Evolutionary conservation across 2,329 filamentous ascomycete species (phyloP).

Genomic region (Aspergillus pseudoterreus): DNA sequence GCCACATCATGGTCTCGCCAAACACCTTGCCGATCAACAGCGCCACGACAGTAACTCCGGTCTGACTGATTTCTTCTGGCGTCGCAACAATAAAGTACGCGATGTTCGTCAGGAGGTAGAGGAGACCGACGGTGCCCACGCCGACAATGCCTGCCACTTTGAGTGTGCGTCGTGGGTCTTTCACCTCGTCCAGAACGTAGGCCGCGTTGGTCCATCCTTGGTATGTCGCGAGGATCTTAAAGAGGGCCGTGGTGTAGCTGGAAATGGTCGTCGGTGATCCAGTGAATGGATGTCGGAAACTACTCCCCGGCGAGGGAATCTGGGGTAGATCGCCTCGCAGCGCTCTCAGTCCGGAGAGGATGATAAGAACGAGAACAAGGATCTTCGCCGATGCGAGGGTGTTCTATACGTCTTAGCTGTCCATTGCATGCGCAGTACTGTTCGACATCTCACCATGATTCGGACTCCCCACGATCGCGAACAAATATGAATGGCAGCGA

Average conservation of each 20-base stretch:
- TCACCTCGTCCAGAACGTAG: constrained; percentile 57
- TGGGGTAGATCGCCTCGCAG: constrained; percentile 57
- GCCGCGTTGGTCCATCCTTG: constrained; percentile 41
- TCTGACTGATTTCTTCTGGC: constrained; percentile 37
- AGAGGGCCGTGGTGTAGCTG: constrained; percentile 66
- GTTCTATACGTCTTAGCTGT: constrained; percentile 38
- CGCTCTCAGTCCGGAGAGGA: constrained; percentile 59
- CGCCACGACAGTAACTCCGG: constrained; percentile 41
- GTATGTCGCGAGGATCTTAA: constrained; percentile 70
- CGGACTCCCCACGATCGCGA: constrained; percentile 64
- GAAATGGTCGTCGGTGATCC: constrained; percentile 58
- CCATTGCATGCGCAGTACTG: no score
- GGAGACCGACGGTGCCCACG: constrained; percentile 54
- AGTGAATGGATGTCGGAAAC: constrained; percentile 61
- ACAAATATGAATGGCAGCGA: constrained; percentile 63
- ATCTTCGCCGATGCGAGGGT: constrained; percentile 64
- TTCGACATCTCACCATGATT: constrained; percentile 44
- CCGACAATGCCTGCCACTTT: constrained; percentile 63
- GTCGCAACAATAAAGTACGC: constrained; percentile 59
- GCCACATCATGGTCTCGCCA: constrained; percentile 48
- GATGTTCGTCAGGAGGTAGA: constrained; percentile 66
- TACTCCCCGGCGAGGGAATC: constrained; percentile 56
- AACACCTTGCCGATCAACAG: constrained; percentile 44
- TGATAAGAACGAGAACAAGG: constrained; percentile 62
- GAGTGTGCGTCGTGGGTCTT: constrained; percentile 61